Percentiles rank a stretch among this genome's conserved stretches.
phyloP scores from a whole-genome alignment of 2,329 filamentous ascomycete genomes.

The Apiospora koreana region DNA sequence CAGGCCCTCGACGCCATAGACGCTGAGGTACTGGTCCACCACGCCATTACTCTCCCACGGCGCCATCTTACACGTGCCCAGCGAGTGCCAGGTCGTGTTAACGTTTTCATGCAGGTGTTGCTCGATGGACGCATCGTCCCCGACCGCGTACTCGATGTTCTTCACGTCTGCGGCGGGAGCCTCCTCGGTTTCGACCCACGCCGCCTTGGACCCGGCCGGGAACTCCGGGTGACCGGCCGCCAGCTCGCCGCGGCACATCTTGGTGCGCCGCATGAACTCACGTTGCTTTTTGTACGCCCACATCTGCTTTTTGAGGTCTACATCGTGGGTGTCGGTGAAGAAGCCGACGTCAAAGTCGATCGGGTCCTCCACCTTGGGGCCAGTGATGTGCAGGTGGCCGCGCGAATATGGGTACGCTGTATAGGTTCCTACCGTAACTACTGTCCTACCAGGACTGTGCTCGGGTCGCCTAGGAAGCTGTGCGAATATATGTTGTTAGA shows the following conservation, averaged over 20 bases:
- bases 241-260: conserved; percentile 50
- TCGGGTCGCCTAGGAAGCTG: conserved; percentile 22
- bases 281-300: conserved; percentile 69
- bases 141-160: conserved; percentile 45
- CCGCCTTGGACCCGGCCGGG: conserved; percentile 40
- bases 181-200: conserved; percentile 29
- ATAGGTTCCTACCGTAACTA: conserved; percentile 54
- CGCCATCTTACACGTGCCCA: conserved; percentile 40
- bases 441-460: conserved; percentile 32
- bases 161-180: conserved; percentile 33
- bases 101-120: conserved; percentile 34
- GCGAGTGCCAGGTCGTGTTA: conserved; percentile 38
- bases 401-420: conserved; percentile 62
- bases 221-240: conserved; percentile 46
- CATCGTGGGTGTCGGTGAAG: conserved; percentile 46
- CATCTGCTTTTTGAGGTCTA: conserved; percentile 60
- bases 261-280: conserved; percentile 58
- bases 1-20: conserved; percentile 37
- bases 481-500: conserved; percentile 22
- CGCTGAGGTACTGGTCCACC: conserved; percentile 36
- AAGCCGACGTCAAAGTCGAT: conserved; percentile 60
- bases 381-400: conserved; percentile 61
- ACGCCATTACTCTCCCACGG: conserved; percentile 34
- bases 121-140: conserved; percentile 45
- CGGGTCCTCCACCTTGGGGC: conserved; percentile 38